Percentiles rank a stretch among this genome's conserved stretches.
These are phyloP conservation scores for Adansonia digitata DNA, from an alignment of 345 rosid species.

Conservation along the genomic window DNA sequence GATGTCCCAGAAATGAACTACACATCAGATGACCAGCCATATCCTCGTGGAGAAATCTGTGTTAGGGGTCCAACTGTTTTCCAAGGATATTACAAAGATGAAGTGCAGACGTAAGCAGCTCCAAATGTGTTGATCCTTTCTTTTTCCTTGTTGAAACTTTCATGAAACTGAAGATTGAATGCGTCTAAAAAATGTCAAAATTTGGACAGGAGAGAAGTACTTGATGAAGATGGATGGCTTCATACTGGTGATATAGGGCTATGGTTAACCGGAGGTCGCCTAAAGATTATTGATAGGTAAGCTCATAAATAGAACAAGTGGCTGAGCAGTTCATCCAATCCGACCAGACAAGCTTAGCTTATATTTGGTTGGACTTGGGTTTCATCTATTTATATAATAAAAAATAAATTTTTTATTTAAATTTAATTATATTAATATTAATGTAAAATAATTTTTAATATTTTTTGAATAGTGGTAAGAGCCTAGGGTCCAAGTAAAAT, in stretches of 20 bases:
- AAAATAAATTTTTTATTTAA: no score
- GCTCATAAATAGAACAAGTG: not conserved
- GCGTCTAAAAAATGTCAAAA: constrained; percentile 8
- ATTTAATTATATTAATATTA: no score
- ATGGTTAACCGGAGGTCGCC: constrained; percentile 89
- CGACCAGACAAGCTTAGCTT: no score
- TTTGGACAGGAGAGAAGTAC: constrained; percentile 73
- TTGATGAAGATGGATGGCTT: constrained; percentile 94
- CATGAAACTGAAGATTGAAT: not conserved
- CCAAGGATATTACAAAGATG: constrained; percentile 86
- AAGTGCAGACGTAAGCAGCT: constrained; percentile 69
- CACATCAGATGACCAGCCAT: constrained; percentile 76
- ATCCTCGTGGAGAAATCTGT: constrained; percentile 97
- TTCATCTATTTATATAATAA: no score
- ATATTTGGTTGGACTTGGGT: no score
- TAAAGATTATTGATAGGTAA: constrained; percentile 93
- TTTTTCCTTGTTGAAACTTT: constrained; percentile 9
- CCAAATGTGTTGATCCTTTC: not conserved
- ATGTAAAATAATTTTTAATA: no score
- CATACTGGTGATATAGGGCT: constrained; percentile 93
- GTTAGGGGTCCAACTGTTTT: constrained; percentile 89
- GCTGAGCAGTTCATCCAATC: no score
- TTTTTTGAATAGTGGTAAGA: no score
- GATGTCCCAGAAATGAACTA: constrained; percentile 98
- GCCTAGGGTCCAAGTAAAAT: no score